Evolutionary conservation across 2,329 filamentous ascomycete genomes (phyloP).

Genomic region (Xylaria sp.): DNA sequence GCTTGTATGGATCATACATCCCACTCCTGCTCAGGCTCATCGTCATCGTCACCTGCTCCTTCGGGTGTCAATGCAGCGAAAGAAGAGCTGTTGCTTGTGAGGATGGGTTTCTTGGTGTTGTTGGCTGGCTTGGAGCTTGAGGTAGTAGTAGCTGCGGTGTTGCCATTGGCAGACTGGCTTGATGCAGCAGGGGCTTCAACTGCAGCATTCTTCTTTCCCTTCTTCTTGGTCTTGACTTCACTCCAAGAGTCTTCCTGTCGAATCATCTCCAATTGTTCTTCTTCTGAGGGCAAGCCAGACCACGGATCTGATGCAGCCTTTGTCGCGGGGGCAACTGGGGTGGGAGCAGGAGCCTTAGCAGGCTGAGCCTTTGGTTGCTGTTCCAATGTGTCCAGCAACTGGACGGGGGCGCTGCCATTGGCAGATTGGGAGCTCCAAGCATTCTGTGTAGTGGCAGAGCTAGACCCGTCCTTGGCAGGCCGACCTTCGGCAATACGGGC

Average conservation of each 20-base stretch:
- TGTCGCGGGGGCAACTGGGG: slow-evolving; percentile 48
- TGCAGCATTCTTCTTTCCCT: slow-evolving; percentile 54
- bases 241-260: slow-evolving; percentile 65
- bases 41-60: slow-evolving; percentile 46
- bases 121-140: slow-evolving; percentile 41
- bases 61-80: slow-evolving; percentile 50
- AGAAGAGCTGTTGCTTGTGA: slow-evolving; percentile 48
- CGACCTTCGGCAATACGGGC: slow-evolving; percentile 86
- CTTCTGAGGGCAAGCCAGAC: slow-evolving; percentile 67
- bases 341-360: slow-evolving; percentile 44
- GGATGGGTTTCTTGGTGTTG: slow-evolving; percentile 45
- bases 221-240: slow-evolving; percentile 62
- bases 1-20: slow-evolving; percentile 46
- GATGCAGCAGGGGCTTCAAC: slow-evolving; percentile 47
- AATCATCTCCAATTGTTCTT: slow-evolving; percentile 69
- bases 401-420: slow-evolving; percentile 53
- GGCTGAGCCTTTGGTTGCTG: slow-evolving; percentile 51
- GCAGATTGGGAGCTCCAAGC: slow-evolving; percentile 54
- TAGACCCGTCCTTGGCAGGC: slow-evolving; percentile 81
- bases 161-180: slow-evolving; percentile 36
- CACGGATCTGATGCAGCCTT: slow-evolving; percentile 53
- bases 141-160: slow-evolving; percentile 32
- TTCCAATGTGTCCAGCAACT: slow-evolving; percentile 69
- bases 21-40: slow-evolving; percentile 50
- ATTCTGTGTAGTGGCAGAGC: slow-evolving; percentile 61